Conservation (phyloP, 345 rosid genomes). For the Salix purpurea region DNA sequence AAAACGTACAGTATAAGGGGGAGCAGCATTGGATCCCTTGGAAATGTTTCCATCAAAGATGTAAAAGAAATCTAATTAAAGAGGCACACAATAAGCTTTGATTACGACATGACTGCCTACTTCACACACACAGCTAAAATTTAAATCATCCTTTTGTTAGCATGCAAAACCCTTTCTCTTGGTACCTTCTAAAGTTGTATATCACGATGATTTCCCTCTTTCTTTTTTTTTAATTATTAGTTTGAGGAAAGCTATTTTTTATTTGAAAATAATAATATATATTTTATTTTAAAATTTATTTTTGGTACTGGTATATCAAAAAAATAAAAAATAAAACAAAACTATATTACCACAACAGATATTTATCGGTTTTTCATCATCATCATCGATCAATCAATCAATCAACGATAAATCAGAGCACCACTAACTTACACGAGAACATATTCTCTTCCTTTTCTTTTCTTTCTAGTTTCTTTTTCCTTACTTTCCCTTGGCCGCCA, state of each 20-base stretch:
- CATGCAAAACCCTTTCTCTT: background rate
- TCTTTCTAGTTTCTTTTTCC: background rate
- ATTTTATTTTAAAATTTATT: too few relatives aligned
- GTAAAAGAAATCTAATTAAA: background rate
- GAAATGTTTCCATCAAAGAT: conserved; percentile 8
- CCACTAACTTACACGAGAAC: conserved; percentile 13
- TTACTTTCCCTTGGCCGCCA: conserved; percentile 18
- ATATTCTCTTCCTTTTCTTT: conserved; percentile 36
- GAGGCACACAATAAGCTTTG: conserved; percentile 11
- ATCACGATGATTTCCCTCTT: background rate
- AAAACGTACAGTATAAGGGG: background rate
- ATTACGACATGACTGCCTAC: conserved; percentile 20
- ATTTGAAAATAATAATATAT: too few relatives aligned
- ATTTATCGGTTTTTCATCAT: too few relatives aligned
- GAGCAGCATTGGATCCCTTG: conserved; percentile 33
- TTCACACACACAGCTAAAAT: background rate
- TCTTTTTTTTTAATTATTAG: too few relatives aligned
- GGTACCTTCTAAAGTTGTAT: background rate
- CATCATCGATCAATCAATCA: conserved; percentile 25
- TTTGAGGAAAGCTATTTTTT: too few relatives aligned
- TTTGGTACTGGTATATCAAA: too few relatives aligned
- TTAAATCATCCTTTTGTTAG: background rate
- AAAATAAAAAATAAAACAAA: too few relatives aligned
- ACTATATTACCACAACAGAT: too few relatives aligned
- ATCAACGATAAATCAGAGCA: conserved; percentile 30